Evolutionary conservation across 192 early-diverging fungal species (phyloP).

Genomic region (Umbelopsis isabellina): DNA sequence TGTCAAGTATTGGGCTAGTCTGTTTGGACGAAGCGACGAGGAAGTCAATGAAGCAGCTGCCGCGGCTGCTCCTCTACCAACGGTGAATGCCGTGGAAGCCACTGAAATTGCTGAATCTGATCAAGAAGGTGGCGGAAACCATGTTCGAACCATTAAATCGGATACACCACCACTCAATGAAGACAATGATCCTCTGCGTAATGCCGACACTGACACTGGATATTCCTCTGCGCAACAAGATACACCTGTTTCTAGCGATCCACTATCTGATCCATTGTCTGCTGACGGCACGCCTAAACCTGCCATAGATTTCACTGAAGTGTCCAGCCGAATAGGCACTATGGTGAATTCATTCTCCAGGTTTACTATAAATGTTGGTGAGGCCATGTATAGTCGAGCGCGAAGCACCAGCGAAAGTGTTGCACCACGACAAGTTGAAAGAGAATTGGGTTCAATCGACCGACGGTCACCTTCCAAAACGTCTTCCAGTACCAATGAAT

Average conservation of each 20-base stretch:
- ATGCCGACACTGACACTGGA: neutral
- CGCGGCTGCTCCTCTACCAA: neutral
- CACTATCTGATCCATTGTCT: neutral
- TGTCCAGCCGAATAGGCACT: constrained; percentile 11
- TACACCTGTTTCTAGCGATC: neutral
- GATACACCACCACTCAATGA: neutral
- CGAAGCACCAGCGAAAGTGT: constrained; percentile 7
- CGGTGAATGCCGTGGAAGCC: neutral
- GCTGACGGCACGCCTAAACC: neutral
- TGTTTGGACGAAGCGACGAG: constrained; percentile 65
- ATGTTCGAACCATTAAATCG: neutral
- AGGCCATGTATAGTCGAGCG: constrained; percentile 17
- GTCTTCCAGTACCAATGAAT: neutral
- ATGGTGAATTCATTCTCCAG: constrained; percentile 16
- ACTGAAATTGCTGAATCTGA: neutral
- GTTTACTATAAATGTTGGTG: constrained; percentile 8
- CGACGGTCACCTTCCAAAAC: neutral
- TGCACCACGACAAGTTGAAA: neutral
- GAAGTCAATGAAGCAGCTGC: constrained; percentile 45
- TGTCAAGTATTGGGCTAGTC: constrained; percentile 73
- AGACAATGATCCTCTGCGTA: neutral
- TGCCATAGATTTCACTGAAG: constrained; percentile 6
- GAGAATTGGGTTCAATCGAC: neutral
- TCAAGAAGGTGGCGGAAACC: neutral
- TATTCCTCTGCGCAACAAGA: neutral